Conservation (phyloP, 352 stramenopile species). For the Pythium myriotylum region DNA sequence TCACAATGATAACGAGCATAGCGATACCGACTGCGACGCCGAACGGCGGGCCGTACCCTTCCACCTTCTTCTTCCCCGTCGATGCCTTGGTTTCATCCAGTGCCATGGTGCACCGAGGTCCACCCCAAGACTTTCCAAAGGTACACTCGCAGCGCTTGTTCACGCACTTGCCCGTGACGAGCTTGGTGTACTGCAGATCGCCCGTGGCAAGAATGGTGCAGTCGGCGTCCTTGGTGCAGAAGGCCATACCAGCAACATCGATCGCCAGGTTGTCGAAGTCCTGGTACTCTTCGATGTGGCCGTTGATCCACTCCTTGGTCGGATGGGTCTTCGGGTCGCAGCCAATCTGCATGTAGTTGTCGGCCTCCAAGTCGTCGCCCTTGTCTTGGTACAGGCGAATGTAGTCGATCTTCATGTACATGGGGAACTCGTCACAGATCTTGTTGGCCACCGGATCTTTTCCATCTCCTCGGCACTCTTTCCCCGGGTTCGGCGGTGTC, state of each 20-base stretch:
- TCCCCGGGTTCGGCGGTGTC: slow-evolving; percentile 55
- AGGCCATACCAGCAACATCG: slow-evolving; percentile 31
- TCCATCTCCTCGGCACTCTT: slow-evolving; percentile 46
- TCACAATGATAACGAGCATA: slow-evolving; percentile 17
- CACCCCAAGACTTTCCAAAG: slow-evolving; percentile 30
- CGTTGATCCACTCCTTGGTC: slow-evolving; percentile 46
- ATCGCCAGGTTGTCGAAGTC: slow-evolving; percentile 36
- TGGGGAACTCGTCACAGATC: slow-evolving; percentile 52
- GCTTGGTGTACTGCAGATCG: slow-evolving; percentile 21
- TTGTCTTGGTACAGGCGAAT: slow-evolving; percentile 37
- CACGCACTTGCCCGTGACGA: slow-evolving; percentile 24
- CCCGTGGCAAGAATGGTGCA: slow-evolving; percentile 32
- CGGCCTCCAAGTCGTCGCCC: slow-evolving; percentile 13
- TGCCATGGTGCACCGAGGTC: slow-evolving; percentile 35
- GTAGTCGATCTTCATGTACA: slow-evolving; percentile 51
- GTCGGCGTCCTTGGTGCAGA: slow-evolving; percentile 35
- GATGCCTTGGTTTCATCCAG: slow-evolving; percentile 18
- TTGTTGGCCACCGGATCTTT: slow-evolving; percentile 35
- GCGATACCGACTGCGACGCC: slow-evolving; percentile 17
- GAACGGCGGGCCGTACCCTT: slow-evolving; percentile 25
- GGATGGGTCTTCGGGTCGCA: slow-evolving; percentile 43
- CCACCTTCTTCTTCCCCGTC: slow-evolving; percentile 15
- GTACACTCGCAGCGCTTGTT: slow-evolving; percentile 58
- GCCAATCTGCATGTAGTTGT: slow-evolving; percentile 38
- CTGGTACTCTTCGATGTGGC: slow-evolving; percentile 39